phyloP scores from a whole-genome alignment of 768 basidiomycete genomes.

The Xerocomus brunneocitrinus region DNA sequence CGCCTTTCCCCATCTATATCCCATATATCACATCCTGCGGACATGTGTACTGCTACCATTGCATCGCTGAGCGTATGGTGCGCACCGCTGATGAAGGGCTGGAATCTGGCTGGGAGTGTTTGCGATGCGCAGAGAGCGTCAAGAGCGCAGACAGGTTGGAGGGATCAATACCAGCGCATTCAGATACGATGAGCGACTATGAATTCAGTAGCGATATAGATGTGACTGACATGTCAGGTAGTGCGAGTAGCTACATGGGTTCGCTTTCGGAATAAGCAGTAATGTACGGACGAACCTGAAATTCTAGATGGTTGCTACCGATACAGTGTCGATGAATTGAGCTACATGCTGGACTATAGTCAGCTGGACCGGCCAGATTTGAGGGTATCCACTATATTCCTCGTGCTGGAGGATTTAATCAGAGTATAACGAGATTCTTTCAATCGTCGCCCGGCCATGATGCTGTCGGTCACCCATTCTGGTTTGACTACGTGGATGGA shows the following conservation, averaged over 20 bases:
- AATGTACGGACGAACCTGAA: background rate
- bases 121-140: conserved; percentile 70
- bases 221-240: conserved; percentile 49
- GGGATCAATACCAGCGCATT: conserved; percentile 15
- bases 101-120: conserved; percentile 69
- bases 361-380: conserved; percentile 17
- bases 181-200: conserved; percentile 45
- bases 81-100: conserved; percentile 60
- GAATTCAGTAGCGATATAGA: conserved; percentile 51
- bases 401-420: conserved; percentile 36
- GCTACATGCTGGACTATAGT: background rate
- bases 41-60: conserved; percentile 92
- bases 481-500: conserved; percentile 64
- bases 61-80: conserved; percentile 80
- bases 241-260: conserved; percentile 40
- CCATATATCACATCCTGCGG: conserved; percentile 83
- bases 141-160: conserved; percentile 55
- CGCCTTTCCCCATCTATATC: conserved; percentile 67
- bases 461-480: conserved; percentile 71
- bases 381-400: conserved; percentile 39
- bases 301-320: conserved; percentile 1
- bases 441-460: conserved; percentile 53
- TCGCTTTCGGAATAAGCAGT: conserved; percentile 28
- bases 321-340: conserved; percentile 5
- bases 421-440: conserved; percentile 58